Conservation (phyloP, 163 green algal species). For the Coccomyxa subellipsoidea region DNA sequence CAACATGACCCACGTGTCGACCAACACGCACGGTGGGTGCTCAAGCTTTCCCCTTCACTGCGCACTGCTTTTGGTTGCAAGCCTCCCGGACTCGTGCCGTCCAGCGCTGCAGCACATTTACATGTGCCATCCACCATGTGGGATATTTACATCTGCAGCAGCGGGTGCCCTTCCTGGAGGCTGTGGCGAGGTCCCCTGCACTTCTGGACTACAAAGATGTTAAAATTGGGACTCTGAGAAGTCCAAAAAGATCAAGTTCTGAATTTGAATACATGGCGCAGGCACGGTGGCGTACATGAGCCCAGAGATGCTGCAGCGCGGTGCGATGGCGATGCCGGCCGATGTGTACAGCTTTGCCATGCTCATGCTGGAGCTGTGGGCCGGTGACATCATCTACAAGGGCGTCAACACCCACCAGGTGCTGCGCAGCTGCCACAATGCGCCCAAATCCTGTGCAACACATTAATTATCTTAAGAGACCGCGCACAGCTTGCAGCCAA, state of each 20-base stretch:
- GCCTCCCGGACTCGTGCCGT: not conserved
- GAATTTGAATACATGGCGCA: no score
- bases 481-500: not conserved
- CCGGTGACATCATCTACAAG: conserved; percentile 14
- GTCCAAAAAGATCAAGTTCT: no score
- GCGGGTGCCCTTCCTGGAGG: no score
- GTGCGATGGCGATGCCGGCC: conserved; percentile 24
- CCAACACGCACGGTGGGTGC: conserved; percentile 27
- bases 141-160: no score
- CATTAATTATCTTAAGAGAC: not conserved
- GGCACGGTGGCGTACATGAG: conserved; percentile 32
- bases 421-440: not conserved
- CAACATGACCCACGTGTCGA: conserved; percentile 28
- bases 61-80: not conserved
- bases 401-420: conserved; percentile 10
- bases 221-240: no score
- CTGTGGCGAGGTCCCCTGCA: no score
- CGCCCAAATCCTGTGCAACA: not conserved
- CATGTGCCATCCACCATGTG: not conserved
- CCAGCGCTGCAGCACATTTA: not conserved
- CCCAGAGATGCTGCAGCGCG: conserved; percentile 27
- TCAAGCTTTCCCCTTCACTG: no score
- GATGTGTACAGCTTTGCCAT: conserved; percentile 46
- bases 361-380: conserved; percentile 30
- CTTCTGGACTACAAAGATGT: no score